These are phyloP conservation scores for Pyrenopolyporus hunteri DNA, from an alignment of 495 filamentous ascomycete species.

Conservation along the genomic window DNA sequence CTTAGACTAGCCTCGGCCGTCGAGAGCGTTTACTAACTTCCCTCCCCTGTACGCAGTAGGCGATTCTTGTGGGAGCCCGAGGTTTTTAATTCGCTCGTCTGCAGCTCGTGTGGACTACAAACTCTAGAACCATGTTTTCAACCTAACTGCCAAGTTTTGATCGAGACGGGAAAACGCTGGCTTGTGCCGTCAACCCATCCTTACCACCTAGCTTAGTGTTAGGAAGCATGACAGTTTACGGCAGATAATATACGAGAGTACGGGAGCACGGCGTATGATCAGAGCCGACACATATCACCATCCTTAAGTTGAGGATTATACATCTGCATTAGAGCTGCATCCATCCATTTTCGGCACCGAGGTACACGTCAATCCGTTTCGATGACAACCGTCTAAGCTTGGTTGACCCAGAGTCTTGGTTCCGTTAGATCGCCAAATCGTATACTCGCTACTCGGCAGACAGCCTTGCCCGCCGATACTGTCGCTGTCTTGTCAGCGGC, in stretches of 20 bases:
- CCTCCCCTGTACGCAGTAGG: too few species aligned
- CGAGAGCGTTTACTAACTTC: too few species aligned
- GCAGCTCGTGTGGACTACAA: not conserved
- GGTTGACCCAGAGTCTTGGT: slow-evolving; percentile 10
- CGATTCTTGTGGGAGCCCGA: too few species aligned
- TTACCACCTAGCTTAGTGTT: slow-evolving; percentile 1
- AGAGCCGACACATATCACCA: not conserved
- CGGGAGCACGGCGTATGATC: not conserved
- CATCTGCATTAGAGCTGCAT: not conserved
- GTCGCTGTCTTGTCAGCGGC: not conserved
- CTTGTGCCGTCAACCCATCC: not conserved
- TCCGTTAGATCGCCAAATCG: not conserved
- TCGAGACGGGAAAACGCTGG: not conserved
- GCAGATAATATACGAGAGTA: not conserved
- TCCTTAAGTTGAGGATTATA: not conserved
- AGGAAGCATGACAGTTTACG: not conserved
- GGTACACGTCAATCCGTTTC: not conserved
- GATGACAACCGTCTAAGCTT: slow-evolving; percentile 4
- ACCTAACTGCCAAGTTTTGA: not conserved
- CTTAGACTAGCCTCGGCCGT: not conserved
- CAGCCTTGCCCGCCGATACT: not conserved
- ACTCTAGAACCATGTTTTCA: not conserved
- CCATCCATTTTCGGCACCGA: not conserved
- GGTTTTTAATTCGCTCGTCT: not conserved
- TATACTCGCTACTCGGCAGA: slow-evolving; percentile 8